Evolutionary conservation across 2,329 filamentous ascomycete species (phyloP).

Genomic region (Aspergillus piperis): DNA sequence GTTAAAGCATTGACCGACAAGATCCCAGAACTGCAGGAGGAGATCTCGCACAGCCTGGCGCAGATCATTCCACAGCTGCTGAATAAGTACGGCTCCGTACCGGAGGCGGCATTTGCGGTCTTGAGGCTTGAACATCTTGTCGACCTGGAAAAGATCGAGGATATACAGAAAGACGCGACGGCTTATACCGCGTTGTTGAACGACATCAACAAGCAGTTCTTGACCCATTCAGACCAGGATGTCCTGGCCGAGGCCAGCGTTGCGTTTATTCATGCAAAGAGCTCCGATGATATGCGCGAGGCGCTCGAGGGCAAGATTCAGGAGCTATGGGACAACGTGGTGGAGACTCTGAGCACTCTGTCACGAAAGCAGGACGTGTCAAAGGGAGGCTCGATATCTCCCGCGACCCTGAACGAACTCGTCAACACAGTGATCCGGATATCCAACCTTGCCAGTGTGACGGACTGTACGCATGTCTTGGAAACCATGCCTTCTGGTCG

Average conservation of each 20-base stretch:
- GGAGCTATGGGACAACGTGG: conserved; percentile 80
- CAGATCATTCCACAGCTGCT: conserved; percentile 79
- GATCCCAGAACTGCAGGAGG: conserved; percentile 69
- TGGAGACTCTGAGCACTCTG: conserved; percentile 71
- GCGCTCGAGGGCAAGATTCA: conserved; percentile 77
- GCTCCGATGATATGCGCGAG: conserved; percentile 86
- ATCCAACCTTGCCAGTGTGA: conserved; percentile 75
- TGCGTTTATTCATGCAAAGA: conserved; percentile 80
- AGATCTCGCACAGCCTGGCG: conserved; percentile 75
- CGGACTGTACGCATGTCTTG: conserved; percentile 73
- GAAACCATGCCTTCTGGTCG: conserved; percentile 55
- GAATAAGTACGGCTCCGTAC: conserved; percentile 89
- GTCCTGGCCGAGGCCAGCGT: conserved; percentile 82
- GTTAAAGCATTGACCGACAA: conserved; percentile 64
- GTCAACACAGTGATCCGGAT: conserved; percentile 76
- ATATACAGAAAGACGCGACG: conserved; percentile 81
- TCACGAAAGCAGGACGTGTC: conserved; percentile 72
- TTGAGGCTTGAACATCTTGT: conserved; percentile 83
- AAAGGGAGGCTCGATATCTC: conserved; percentile 67
- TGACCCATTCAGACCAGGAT: conserved; percentile 81
- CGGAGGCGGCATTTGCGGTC: conserved; percentile 81
- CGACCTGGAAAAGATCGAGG: conserved; percentile 83
- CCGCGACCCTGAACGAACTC: conserved; percentile 67
- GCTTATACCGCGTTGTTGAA: conserved; percentile 80
- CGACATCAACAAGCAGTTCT: conserved; percentile 91